Base-by-base conservation (phyloP, 108 stramenopile species). In the Fragilariopsis cylindrus region DNA sequence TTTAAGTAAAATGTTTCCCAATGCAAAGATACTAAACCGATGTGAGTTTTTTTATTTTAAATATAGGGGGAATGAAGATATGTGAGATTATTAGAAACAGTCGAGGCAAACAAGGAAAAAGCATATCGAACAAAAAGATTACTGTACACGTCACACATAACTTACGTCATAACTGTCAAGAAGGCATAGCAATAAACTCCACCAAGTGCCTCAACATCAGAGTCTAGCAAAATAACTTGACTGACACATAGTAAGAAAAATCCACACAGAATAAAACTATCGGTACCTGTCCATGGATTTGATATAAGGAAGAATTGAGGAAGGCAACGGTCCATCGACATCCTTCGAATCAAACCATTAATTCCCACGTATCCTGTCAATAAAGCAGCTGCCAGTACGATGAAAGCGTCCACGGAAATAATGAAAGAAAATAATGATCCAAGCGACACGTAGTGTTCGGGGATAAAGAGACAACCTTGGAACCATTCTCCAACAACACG, bases 351-450 rank as follows among this genome's bases (percentile, higher is more conserved):
- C 13, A 92, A 69, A 8, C 91, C 91, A 58, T 71, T 81, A 12
- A 92, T 86, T 55, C 91, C 91, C 54, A 92, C 87, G 56, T 79
- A 92, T 7, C 88, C 71, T 3, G 91, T 92, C 56, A 92, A 57
- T 8, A 90, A 72, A 1, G 87, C 89, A 7, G 89, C 91, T 4
- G 80, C 82, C 49, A 92, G 65, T 1, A 92, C 88, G 13, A 88
- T 75, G 52, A 92, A 87, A 11, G 91, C 91, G 44, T 92, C 91
- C 9, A 92, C 15, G 0, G 69, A 63, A 6, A 87, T 69, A 60
- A 81, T 48, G 8, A 64, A 21, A 9, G 56, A 44, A 3, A 88
- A 55, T 11, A 60, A 15, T 7, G 75, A 56, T 5, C 81, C 83
- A 40, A 81, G 13, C 39, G 50, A 39, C 21, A 57, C 75, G 60